A percentile compares a stretch with the other conserved stretches of the same genome.
phyloP scores from a whole-genome alignment of 345 rosid species.

The Lepidium africanum region DNA sequence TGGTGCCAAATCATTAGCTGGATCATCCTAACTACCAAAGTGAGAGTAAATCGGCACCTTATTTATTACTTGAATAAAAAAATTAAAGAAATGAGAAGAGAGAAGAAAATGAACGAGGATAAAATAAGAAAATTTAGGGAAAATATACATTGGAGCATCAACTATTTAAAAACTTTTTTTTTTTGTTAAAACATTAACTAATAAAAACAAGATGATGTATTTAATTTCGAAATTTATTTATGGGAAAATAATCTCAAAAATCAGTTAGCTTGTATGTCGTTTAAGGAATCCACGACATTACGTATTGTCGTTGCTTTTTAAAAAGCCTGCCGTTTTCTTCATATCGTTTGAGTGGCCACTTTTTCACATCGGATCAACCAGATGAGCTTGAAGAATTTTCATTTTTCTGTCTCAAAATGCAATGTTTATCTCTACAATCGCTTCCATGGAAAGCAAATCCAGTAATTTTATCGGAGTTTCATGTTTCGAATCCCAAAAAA shows the following conservation, averaged over 20 bases:
- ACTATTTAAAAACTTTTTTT: no score
- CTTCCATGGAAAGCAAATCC: slow-evolving; percentile 20
- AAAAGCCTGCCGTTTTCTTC: not conserved
- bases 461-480: not conserved
- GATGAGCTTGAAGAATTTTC: not conserved
- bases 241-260: not conserved
- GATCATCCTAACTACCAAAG: no score
- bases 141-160: no score
- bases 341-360: slow-evolving; percentile 1
- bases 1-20: no score
- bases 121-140: no score
- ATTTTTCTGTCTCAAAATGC: slow-evolving; percentile 2
- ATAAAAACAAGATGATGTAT: no score
- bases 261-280: not conserved
- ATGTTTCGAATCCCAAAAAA: not conserved
- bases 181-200: no score
- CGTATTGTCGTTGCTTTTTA: not conserved
- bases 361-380: not conserved
- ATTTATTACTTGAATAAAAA: no score
- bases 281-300: not conserved
- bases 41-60: no score
- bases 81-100: no score
- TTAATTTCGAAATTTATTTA: no score
- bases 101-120: no score
- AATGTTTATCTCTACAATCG: not conserved